Base-by-base conservation (phyloP, 768 basidiomycete genomes). In the Tremella yokohamensis region DNA sequence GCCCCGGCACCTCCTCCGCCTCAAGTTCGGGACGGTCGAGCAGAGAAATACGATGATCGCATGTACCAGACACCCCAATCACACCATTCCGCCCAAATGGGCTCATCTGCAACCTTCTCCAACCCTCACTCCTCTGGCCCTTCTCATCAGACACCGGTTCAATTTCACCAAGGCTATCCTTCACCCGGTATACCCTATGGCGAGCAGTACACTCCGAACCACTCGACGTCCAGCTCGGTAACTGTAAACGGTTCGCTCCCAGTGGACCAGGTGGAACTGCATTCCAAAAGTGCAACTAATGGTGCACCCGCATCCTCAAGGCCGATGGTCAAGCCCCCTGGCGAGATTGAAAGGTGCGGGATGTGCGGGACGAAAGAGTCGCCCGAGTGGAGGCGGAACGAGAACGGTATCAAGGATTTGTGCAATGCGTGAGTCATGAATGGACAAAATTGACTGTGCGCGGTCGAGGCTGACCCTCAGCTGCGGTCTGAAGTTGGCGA, bases 351-450 rank as follows among this genome's bases (percentile, higher is more conserved):
- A 19, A 60, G 69, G 25, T 76, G 75, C 61, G 54, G 61, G 2
- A 65, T 65, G 26, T 76, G 75, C 50, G 70, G 67, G 24, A 73
- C 55, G 11, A 61, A 42, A 22, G 70, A 73, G 37, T 63, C 60
- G 40, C 75, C 75, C 38, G 75, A 76, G 49, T 76, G 75, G 75
- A 60, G 75, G 20, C 56, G 71, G 49, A 72, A 62, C 37, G 75
- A 74, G 51, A 63, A 49, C 26, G 75, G 75, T 11, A 62, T 71
- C 60, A 76, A 76, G 57, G 70, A 76, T 51, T 44, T 76, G 18
- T 76, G 75, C 54, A 76, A 76, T 51, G 75, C 75, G 72, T 75
- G 57, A 75, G 74, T 75, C 19, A 16, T 15, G 13, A 7, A 37
- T 20, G 11, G 20, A 40, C 52, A 2, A 24, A 16, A n/a, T 20